phyloP scores from a whole-genome alignment of 176 grass and related monocot species.

The Ananas comosus region DNA sequence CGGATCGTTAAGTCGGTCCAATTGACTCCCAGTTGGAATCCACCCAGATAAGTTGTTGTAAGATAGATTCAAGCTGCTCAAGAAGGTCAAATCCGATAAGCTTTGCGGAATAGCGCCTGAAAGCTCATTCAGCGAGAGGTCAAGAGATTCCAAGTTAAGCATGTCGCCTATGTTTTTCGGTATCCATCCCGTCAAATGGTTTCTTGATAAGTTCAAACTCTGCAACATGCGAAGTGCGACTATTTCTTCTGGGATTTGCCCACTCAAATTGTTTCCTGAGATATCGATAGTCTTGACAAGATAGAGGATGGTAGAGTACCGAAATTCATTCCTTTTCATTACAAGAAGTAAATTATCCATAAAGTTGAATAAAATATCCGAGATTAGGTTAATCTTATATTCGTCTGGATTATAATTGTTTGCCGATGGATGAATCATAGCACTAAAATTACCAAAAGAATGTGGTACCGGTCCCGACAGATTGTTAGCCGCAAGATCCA shows the following conservation, averaged over 20 bases:
- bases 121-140: neutral
- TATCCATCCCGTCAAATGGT: slow-evolving; percentile 23
- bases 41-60: slow-evolving; percentile 14
- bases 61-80: slow-evolving; percentile 18
- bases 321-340: neutral
- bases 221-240: neutral
- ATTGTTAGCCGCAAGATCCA: slow-evolving; percentile 14
- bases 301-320: neutral
- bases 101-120: neutral
- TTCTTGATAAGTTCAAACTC: slow-evolving; percentile 26
- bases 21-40: slow-evolving; percentile 19
- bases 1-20: slow-evolving; percentile 2
- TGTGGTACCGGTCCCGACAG: no score
- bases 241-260: slow-evolving; percentile 18
- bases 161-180: slow-evolving; percentile 5
- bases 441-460: no score
- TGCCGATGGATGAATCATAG: no score
- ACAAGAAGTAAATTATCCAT: neutral
- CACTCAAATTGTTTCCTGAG: slow-evolving; percentile 14
- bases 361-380: no score
- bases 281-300: slow-evolving; percentile 1
- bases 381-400: no score
- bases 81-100: neutral
- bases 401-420: no score
- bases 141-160: neutral